Evolutionary conservation across 768 basidiomycete genomes (phyloP).

Genomic region (Suillus subluteus): DNA sequence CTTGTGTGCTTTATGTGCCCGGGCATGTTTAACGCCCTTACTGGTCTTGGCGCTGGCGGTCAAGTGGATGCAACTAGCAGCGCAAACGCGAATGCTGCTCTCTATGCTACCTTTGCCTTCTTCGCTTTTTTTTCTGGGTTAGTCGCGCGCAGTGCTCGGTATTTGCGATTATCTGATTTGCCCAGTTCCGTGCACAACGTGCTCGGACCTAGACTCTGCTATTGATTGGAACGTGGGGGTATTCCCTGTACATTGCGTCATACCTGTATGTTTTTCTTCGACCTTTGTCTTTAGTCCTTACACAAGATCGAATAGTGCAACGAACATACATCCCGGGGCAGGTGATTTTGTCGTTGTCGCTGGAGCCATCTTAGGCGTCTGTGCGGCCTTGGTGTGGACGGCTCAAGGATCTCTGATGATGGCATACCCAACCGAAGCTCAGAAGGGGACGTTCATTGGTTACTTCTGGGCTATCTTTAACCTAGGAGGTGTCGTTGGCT

Average conservation of each 20-base stretch:
- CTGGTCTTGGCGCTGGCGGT: slow-evolving; percentile 80
- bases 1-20: slow-evolving; percentile 63
- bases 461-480: slow-evolving; percentile 90
- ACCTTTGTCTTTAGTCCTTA: neutral
- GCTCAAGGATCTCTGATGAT: slow-evolving; percentile 87
- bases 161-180: neutral
- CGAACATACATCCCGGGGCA: slow-evolving; percentile 69
- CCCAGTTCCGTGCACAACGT: slow-evolving; percentile 77
- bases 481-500: slow-evolving; percentile 77
- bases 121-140: slow-evolving; percentile 74
- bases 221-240: slow-evolving; percentile 73
- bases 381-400: slow-evolving; percentile 77
- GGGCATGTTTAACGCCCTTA: slow-evolving; percentile 81
- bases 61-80: slow-evolving; percentile 66
- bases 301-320: slow-evolving; percentile 45
- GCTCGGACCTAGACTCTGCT: slow-evolving; percentile 77
- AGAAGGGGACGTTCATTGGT: slow-evolving; percentile 78
- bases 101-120: slow-evolving; percentile 68
- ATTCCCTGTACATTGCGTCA: slow-evolving; percentile 76
- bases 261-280: too few relatives aligned
- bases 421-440: slow-evolving; percentile 77
- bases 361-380: slow-evolving; percentile 75
- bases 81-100: slow-evolving; percentile 69
- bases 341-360: slow-evolving; percentile 69
- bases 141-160: slow-evolving; percentile 15